Conservation (phyloP, 176 grass and related monocot genomes). For the sorghum (Sorghum bicolor) region Sorghum_bicolor_NCBIv3 NC_012872.2:55278501-55279000, state of each 20-base stretch:
- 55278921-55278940: constrained; percentile 9
- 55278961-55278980: constrained; percentile 43
- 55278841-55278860: background rate
- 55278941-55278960: constrained; percentile 16
- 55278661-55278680: constrained; percentile 15
- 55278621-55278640: constrained; percentile 43
- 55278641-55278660: constrained; percentile 54
- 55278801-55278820: constrained; percentile 41
- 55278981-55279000: constrained; percentile 36
- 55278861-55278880: constrained; percentile 26
- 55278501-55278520: background rate
- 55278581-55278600: constrained; percentile 8
- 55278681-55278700: constrained; percentile 27
- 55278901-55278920: constrained; percentile 18
- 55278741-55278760: constrained; percentile 23
- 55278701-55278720: constrained; percentile 8
- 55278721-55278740: constrained; percentile 23
- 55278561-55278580: constrained; percentile 56
- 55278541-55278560: background rate
- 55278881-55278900: background rate
- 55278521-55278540: constrained; percentile 1
- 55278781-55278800: constrained; percentile 7
- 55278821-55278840: constrained; percentile 25
- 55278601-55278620: constrained; percentile 55
- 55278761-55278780: constrained; percentile 27